Evolutionary conservation across 1,139 yeast species (phyloP).

Genomic region (Saccharomyces hybrid): DNA sequence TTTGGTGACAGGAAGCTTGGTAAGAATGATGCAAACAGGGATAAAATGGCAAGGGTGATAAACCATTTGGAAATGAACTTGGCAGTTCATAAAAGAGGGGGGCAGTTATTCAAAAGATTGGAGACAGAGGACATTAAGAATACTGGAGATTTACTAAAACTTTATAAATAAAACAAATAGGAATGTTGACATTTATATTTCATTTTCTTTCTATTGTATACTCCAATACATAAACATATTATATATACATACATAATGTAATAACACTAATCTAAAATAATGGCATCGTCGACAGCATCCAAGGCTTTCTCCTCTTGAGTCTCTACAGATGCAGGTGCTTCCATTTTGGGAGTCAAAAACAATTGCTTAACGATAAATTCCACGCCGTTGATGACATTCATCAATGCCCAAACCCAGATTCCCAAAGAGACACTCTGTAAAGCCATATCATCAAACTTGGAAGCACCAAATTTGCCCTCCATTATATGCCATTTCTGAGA

Average conservation of each 20-base stretch:
- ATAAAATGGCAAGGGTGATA: conserved; percentile 4
- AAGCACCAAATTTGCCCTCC: conserved; percentile 1
- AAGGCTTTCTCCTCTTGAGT: conserved; percentile 1
- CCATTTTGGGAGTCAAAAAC: conserved; percentile 4
- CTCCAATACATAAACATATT: background rate
- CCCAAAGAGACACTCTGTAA: conserved; percentile 28
- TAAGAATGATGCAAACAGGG: background rate
- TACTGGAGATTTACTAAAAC: conserved; percentile 1
- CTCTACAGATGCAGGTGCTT: background rate
- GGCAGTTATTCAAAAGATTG: background rate
- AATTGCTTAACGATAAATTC: conserved; percentile 22
- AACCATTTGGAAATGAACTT: conserved; percentile 8
- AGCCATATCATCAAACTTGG: conserved; percentile 3
- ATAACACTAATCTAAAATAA: background rate
- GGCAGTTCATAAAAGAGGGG: background rate
- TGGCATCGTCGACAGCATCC: background rate
- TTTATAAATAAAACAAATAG: background rate
- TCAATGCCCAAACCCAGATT: conserved; percentile 31
- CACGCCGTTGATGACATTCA: conserved; percentile 21
- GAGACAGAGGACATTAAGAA: background rate
- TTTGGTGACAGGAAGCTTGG: background rate
- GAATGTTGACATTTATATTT: background rate
- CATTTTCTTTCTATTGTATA: background rate
- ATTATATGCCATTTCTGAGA: conserved; percentile 1
- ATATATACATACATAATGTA: background rate